Base-by-base conservation (phyloP, 2,329 filamentous ascomycete genomes). In the Diaporthe vaccinii region DNA sequence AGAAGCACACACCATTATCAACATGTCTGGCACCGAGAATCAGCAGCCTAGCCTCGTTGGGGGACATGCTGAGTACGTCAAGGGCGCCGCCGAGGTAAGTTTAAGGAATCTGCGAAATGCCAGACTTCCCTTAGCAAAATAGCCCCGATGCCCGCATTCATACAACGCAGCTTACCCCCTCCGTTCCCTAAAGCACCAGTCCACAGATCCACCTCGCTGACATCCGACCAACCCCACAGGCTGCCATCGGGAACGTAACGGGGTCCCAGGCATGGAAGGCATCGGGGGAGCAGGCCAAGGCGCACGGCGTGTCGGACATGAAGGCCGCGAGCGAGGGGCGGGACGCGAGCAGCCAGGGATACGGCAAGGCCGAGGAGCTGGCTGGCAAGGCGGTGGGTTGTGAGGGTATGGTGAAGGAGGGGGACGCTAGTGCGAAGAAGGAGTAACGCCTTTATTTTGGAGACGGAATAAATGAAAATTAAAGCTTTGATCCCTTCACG, bases 321-420 rank as follows among this genome's bases (percentile, higher is more conserved):
- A 92, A 92, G 83, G 84, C 86, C 12, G 92, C 90, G 0, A 85
- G 87, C 75, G 87, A 91, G 78, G 83, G 87, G 72, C 86, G 92
- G 31, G 90, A 93, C 78, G 81, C 88, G 1, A 79, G 82, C 3
- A 80, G 82, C 8, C 84, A 89, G 58, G 92, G 92, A 0, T 91
- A 88, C 73, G 93, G 93, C 49, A 90, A 89, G 79, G 86, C 87
- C 3, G 93, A 95, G 81, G 90, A 94, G 85, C 80, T 91, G 65
- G 89, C 91, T 0, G 93, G 93, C 8, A 90, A 89, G 80, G 83
- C 89, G 0, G 88, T 90, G 0, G 92, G 93, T 0, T 94, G 93
- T 78, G 90, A 93, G 82, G 93, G 93, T 0, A 94, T 94, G 93
- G 85, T 89, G 82, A 87, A 88, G 73, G 91, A 93, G 82, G 92